A percentile compares a stretch with the other conserved stretches of the same genome.
These are phyloP conservation scores for Melanogaster broomeanus DNA, from an alignment of 768 basidiomycete species.

Conservation along the genomic window DNA sequence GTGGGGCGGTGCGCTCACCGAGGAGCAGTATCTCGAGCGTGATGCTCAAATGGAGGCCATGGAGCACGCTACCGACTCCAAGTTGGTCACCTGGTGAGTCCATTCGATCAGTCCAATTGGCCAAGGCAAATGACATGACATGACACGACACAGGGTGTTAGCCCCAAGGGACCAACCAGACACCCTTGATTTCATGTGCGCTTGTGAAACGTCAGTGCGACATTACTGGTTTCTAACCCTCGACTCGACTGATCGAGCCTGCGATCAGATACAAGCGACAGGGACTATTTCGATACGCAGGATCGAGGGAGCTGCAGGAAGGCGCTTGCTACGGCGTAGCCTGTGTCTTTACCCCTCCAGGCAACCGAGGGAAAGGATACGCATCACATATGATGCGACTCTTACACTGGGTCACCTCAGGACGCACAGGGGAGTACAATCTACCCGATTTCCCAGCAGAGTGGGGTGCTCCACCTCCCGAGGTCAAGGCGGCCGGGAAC, in stretches of 20 bases:
- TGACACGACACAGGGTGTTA: constrained; percentile 48
- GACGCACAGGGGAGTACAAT: constrained; percentile 22
- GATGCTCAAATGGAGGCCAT: constrained; percentile 40
- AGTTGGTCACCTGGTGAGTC: constrained; percentile 51
- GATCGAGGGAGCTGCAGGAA: constrained; percentile 23
- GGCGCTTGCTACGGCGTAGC: constrained; percentile 54
- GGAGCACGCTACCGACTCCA: constrained; percentile 47
- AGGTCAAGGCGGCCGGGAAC: constrained; percentile 35
- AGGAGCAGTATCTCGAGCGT: constrained; percentile 48
- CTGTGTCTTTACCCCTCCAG: constrained; percentile 54
- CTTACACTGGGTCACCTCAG: constrained; percentile 56
- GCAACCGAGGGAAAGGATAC: constrained; percentile 55
- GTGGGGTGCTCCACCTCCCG: constrained; percentile 46
- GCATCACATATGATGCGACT: constrained; percentile 66
- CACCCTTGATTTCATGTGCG: constrained; percentile 56
- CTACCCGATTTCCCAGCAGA: constrained; percentile 39
- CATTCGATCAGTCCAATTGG: background rate
- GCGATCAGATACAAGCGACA: constrained; percentile 38
- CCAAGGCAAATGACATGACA: background rate
- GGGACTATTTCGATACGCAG: constrained; percentile 31
- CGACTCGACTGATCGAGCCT: constrained; percentile 12
- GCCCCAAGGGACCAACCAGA: constrained; percentile 51
- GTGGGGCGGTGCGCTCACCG: constrained; percentile 46
- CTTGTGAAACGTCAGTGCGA: constrained; percentile 59
- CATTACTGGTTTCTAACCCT: background rate